phyloP scores from a whole-genome alignment of 2,329 filamentous ascomycete species.

The Colletotrichum sp. region DNA sequence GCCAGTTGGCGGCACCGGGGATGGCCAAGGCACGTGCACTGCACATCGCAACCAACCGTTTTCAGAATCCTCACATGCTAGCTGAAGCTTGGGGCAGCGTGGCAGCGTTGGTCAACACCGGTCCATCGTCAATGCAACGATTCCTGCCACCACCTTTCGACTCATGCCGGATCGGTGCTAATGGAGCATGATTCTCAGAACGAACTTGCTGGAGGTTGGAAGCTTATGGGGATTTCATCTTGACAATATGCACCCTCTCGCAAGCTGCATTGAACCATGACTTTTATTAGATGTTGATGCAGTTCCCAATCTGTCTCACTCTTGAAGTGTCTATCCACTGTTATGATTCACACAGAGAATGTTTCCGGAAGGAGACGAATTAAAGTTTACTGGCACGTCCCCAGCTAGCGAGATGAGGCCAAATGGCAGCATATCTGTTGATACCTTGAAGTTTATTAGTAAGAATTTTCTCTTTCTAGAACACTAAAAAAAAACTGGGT shows the following conservation, averaged over 20 bases:
- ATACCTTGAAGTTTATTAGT: too few relatives aligned
- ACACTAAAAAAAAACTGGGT: too few relatives aligned
- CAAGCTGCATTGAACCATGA: neutral
- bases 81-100: neutral
- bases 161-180: neutral
- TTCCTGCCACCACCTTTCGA: neutral
- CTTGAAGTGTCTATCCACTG: neutral
- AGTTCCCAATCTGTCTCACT: neutral
- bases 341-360: neutral
- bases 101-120: neutral
- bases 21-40: conserved; percentile 13
- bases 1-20: conserved; percentile 9
- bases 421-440: too few relatives aligned
- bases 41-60: conserved; percentile 3
- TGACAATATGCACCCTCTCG: neutral
- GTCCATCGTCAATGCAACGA: neutral
- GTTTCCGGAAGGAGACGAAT: neutral
- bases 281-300: neutral
- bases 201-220: neutral
- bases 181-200: neutral
- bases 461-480: too few relatives aligned
- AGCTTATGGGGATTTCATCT: neutral
- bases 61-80: conserved; percentile 20
- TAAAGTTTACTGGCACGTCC: neutral
- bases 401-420: neutral